These are phyloP conservation scores for Didymella exigua DNA, from an alignment of 2,329 filamentous ascomycete species.

Conservation along the genomic window DNA sequence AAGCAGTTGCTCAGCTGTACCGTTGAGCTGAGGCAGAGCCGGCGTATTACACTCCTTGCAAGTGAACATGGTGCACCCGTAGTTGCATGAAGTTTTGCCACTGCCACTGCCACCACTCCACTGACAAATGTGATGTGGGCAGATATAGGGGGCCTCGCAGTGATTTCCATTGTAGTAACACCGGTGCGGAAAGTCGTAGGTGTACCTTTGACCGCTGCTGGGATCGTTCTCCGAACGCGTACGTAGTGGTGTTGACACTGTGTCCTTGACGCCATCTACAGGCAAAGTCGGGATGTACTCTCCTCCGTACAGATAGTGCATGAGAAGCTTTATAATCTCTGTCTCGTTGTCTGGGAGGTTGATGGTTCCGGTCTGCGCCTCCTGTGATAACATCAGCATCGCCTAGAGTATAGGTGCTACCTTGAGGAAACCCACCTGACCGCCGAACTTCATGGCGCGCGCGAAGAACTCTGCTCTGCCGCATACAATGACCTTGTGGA, in stretches of 20 bases:
- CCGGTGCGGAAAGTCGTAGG: too few relatives aligned
- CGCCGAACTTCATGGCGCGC: too few relatives aligned
- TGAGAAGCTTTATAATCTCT: constrained; percentile 14
- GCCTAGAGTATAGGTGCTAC: background rate
- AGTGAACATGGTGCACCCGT: background rate
- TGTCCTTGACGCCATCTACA: background rate
- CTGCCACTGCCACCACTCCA: too few relatives aligned
- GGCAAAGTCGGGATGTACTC: constrained; percentile 12
- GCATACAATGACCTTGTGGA: too few relatives aligned
- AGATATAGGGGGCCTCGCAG: too few relatives aligned
- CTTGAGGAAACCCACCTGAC: background rate
- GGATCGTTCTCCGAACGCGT: background rate
- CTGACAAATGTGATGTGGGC: too few relatives aligned
- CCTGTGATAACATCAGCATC: background rate
- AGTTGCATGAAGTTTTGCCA: background rate
- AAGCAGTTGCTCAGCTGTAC: background rate
- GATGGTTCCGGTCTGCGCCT: background rate
- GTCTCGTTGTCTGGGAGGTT: constrained; percentile 23
- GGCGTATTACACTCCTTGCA: background rate
- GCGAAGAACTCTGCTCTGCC: too few relatives aligned
- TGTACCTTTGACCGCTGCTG: too few relatives aligned
- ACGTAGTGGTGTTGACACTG: background rate
- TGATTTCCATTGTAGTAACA: too few relatives aligned
- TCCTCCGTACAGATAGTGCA: constrained; percentile 25
- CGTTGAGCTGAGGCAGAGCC: background rate